Evolutionary conservation across 805 yeast genomes (phyloP).

Genomic region (Suhomyces sp.): DNA sequence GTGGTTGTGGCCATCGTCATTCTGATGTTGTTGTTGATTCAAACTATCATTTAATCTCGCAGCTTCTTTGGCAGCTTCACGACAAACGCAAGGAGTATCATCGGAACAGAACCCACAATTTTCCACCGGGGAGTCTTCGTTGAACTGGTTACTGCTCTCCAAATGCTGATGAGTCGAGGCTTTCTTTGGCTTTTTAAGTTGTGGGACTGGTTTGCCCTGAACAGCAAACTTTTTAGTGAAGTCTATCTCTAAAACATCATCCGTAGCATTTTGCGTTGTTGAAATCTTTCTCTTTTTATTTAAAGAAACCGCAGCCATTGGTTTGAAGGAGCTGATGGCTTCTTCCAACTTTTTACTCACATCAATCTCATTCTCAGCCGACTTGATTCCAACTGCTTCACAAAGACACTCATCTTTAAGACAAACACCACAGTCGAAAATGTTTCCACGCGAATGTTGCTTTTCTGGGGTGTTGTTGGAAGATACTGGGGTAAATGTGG

Average conservation of each 20-base stretch:
- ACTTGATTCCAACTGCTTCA: conserved; percentile 49
- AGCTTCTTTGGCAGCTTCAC: conserved; percentile 66
- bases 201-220: conserved; percentile 24
- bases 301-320: conserved; percentile 68
- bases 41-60: conserved; percentile 35
- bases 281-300: conserved; percentile 31
- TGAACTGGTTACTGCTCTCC: conserved; percentile 19
- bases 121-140: conserved; percentile 56
- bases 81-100: conserved; percentile 88
- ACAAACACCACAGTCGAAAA: conserved; percentile 64
- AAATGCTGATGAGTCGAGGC: conserved; percentile 21
- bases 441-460: conserved; percentile 19
- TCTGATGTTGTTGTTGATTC: conserved; percentile 7
- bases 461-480: conserved; percentile 2
- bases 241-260: conserved; percentile 45
- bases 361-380: conserved; percentile 10
- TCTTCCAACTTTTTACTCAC: conserved; percentile 26
- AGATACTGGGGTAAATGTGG: background rate
- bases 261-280: background rate
- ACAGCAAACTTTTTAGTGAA: conserved; percentile 49
- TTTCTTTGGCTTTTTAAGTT: conserved; percentile 24
- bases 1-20: background rate
- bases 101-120: conserved; percentile 94
- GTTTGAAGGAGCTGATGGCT: conserved; percentile 47
- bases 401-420: conserved; percentile 68